Base-by-base conservation (phyloP, 1,284 basidiomycete genomes). In the Leccinum subrobustum region DNA sequence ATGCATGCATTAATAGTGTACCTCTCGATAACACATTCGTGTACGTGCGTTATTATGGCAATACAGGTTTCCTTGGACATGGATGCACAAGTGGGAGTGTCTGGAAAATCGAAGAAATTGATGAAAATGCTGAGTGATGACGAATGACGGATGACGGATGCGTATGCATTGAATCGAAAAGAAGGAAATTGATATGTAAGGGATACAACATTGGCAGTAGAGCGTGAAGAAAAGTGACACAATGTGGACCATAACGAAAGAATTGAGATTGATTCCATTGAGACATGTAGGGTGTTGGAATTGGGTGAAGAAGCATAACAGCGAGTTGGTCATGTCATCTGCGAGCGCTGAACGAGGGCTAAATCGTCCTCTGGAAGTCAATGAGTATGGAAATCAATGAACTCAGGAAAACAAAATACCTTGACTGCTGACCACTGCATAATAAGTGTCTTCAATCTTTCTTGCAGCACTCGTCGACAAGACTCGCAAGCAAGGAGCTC, bases 391-490 rank as follows among this genome's bases (percentile, higher is more conserved):
- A 52, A 33, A 52, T 27, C n/a, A 27, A 2, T 51, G 23, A 51
- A 11, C 25, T 16, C 11, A 39, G 27, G 3, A 12, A 6, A 56
- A 57, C 11, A 33, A 73, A 20, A 31, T 66, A 89, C 89, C 78
- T 89, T 92, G 52, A 92, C 87, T 39, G 86, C 78, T 7, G 90
- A 87, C 90, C 90, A 92, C 68, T 91, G 88, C 20, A 86, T 74
- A 50, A 90, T 76, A 48, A 92, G 78, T 60, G 81, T 81, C 72
- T 85, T 86, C 56, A 92, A 83, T 31, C 90, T 83, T 47, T 88
- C 85, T 56, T 80, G 75, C 20, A 92, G 79, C 2, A 82, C 76
- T 57, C 76, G 69, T 64, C 82, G 83, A 71, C 90, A 92, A 29
- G 84, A 77, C 25, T 86, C 82, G 66, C 86, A 88, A 23, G 77